phyloP scores from a whole-genome alignment of 2,329 filamentous ascomycete genomes.

The Bipolaris gigantea region DNA sequence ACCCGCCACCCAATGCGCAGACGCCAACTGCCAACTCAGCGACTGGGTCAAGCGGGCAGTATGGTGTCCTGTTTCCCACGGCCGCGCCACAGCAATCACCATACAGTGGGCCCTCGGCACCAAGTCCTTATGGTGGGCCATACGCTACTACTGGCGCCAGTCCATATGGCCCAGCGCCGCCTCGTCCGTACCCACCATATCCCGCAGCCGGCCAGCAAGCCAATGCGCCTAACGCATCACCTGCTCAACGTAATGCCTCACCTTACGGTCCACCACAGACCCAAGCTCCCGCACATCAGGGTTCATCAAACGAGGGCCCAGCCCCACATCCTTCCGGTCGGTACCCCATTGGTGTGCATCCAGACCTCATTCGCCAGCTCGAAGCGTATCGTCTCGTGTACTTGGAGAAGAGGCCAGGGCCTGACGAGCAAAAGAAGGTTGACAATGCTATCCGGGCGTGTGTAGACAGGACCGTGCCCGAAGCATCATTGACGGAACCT shows the following conservation, averaged over 20 bases:
- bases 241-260: slow-evolving; percentile 13
- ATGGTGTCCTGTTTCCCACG: slow-evolving; percentile 41
- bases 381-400: slow-evolving; percentile 41
- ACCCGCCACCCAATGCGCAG: slow-evolving; percentile 32
- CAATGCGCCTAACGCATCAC: slow-evolving; percentile 14
- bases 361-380: slow-evolving; percentile 36
- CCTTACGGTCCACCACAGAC: slow-evolving; percentile 16
- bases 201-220: slow-evolving; percentile 25
- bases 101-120: slow-evolving; percentile 23
- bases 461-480: slow-evolving; percentile 30
- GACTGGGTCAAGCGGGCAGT: slow-evolving; percentile 33
- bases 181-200: slow-evolving; percentile 35
- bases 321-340: slow-evolving; percentile 32
- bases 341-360: slow-evolving; percentile 34
- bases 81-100: slow-evolving; percentile 29
- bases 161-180: slow-evolving; percentile 31
- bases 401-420: slow-evolving; percentile 26
- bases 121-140: slow-evolving; percentile 34
- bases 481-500: slow-evolving; percentile 26
- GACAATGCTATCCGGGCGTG: slow-evolving; percentile 41
- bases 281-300: slow-evolving; percentile 10
- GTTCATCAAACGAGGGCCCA: slow-evolving; percentile 5
- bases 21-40: slow-evolving; percentile 27
- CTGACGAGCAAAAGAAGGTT: slow-evolving; percentile 33
- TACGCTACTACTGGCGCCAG: slow-evolving; percentile 35